Conservation (phyloP, 768 basidiomycete species). For the Leccinum boreale region DNA sequence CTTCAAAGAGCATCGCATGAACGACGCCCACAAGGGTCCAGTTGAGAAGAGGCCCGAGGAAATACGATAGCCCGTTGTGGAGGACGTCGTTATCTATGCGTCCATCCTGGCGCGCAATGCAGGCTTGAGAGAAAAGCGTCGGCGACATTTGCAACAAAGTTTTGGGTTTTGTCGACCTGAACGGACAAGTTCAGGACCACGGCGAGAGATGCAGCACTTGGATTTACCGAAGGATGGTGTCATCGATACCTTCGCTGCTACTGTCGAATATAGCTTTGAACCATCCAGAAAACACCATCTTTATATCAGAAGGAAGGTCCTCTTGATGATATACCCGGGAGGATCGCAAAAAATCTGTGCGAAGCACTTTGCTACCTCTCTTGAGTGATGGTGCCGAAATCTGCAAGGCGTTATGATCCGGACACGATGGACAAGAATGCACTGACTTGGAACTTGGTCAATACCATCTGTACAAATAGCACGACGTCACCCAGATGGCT, state of each 20-base stretch:
- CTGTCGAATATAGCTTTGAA: constrained; percentile 76
- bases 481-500: constrained; percentile 78
- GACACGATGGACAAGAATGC: background rate
- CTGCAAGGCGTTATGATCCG: constrained; percentile 32
- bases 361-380: constrained; percentile 44
- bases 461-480: constrained; percentile 63
- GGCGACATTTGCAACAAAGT: constrained; percentile 65
- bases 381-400: constrained; percentile 47
- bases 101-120: constrained; percentile 41
- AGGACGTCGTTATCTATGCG: constrained; percentile 68
- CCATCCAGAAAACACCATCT: constrained; percentile 53
- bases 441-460: constrained; percentile 63
- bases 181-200: background rate
- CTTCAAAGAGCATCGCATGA: constrained; percentile 57
- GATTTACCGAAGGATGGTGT: constrained; percentile 61
- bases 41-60: constrained; percentile 65
- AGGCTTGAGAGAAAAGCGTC: constrained; percentile 63
- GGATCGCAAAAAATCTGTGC: constrained; percentile 50
- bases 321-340: constrained; percentile 41
- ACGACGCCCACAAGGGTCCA: constrained; percentile 81
- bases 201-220: background rate
- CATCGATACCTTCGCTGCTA: constrained; percentile 78
- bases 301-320: constrained; percentile 42
- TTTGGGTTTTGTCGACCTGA: constrained; percentile 70
- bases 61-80: constrained; percentile 75